A percentile compares a stretch with the other conserved stretches of the same genome.
Evolutionary conservation across 2,329 filamentous ascomycete species (phyloP).

Genomic region (Penicillium sp.): DNA sequence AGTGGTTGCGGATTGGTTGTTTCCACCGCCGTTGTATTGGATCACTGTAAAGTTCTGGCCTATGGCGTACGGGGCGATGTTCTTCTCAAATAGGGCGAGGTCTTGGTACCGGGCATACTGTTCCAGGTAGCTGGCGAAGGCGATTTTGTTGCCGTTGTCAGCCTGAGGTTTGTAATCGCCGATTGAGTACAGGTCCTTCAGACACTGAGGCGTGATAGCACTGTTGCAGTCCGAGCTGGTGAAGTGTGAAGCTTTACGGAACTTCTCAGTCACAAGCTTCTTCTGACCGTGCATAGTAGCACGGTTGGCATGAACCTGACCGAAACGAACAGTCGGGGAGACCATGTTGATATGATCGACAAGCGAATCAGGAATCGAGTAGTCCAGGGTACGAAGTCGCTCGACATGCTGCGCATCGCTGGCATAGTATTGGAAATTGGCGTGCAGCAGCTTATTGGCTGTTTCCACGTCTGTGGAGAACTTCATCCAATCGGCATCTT

Average conservation of each 20-base stretch:
- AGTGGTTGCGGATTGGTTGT: constrained; percentile 35
- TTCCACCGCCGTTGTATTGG: constrained; percentile 43
- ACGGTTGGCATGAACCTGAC: constrained; percentile 32
- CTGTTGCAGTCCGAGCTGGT: constrained; percentile 40
- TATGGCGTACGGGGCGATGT: constrained; percentile 40
- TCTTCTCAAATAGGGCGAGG: constrained; percentile 40
- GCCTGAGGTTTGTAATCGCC: constrained; percentile 41
- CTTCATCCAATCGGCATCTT: constrained; percentile 41
- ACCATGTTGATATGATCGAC: constrained; percentile 40
- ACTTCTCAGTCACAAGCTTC: constrained; percentile 15
- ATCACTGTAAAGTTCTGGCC: constrained; percentile 48
- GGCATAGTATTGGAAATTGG: constrained; percentile 42
- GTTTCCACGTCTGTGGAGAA: constrained; percentile 36
- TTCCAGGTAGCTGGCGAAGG: constrained; percentile 50
- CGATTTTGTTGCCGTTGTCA: constrained; percentile 40
- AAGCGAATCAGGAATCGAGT: constrained; percentile 40
- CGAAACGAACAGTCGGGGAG: constrained; percentile 45
- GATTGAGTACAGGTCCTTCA: constrained; percentile 50
- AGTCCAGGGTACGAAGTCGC: constrained; percentile 41
- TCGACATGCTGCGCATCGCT: constrained; percentile 26
- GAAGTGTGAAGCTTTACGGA: constrained; percentile 18
- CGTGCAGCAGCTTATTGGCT: constrained; percentile 40
- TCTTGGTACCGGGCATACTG: constrained; percentile 52
- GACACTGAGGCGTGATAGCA: constrained; percentile 48
- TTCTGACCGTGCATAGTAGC: constrained; percentile 26